phyloP scores from a whole-genome alignment of 225 moss, liverwort and hornwort genomes.

The Polytrichum formosum region DNA sequence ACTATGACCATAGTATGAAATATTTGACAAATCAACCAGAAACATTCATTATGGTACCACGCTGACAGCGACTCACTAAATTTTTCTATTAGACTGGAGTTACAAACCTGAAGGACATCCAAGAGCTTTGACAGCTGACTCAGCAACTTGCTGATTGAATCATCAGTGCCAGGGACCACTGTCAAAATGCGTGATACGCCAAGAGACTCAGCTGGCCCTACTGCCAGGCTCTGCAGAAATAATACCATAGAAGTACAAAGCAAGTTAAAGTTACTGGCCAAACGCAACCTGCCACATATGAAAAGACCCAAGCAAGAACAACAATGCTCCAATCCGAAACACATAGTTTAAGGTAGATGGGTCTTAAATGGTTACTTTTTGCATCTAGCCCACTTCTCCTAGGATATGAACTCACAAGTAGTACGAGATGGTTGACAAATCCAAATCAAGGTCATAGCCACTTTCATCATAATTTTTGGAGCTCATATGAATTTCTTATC shows the following conservation, averaged over 20 bases:
- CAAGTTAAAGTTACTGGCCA: not conserved
- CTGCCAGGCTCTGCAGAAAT: conserved; percentile 75
- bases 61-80: too few species aligned
- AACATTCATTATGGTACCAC: not conserved
- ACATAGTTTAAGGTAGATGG: not conserved
- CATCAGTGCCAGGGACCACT: conserved; percentile 93
- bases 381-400: too few species aligned
- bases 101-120: conserved; percentile 78
- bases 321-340: not conserved
- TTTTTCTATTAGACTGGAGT: too few species aligned
- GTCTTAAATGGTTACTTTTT: too few species aligned
- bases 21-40: not conserved
- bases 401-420: too few species aligned
- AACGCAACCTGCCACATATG: not conserved
- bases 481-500: too few species aligned
- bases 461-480: too few species aligned
- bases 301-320: conserved; percentile 1
- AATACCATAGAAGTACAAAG: too few species aligned
- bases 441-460: too few species aligned
- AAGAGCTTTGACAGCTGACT: conserved; percentile 81
- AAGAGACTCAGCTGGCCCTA: conserved; percentile 72
- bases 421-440: too few species aligned
- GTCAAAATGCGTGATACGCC: conserved; percentile 85
- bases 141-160: conserved; percentile 79
- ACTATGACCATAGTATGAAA: too few species aligned